Base-by-base conservation (phyloP, 345 rosid species). In the Erysimum cheiranthoides region DNA sequence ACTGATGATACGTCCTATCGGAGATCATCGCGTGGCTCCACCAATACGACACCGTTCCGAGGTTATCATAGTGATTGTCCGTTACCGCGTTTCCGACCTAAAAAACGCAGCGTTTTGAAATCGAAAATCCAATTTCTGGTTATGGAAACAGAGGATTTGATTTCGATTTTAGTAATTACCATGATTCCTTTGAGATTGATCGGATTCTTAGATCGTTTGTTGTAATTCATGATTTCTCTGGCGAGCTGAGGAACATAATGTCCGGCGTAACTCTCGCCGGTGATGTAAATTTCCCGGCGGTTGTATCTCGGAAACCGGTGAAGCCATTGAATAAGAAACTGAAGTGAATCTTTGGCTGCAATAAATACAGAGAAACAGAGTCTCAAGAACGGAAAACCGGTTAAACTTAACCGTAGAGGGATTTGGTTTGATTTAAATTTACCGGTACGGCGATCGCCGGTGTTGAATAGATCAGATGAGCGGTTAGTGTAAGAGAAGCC, bases 1-100 rank as follows among this genome's bases (percentile, higher is more conserved):
- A 89, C 77, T 91, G 92, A 74, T 70, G 83, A 64, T 91, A 96
- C 2, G 98, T 96, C 70, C 68, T 76, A 35, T 96, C 99, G 0
- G 99, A 96, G 43, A 96, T 96, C 97, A 91, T 96, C 1, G 99
- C 99, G 61, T 96, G 99, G 78, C 98, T 96, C 99, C 99, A 96
- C 98, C 99, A 96, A 57, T 89, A 96, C 25, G 89, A 86, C 76
- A 96, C 99, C 7, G 99, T 96, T 66, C 99, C 99, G 5, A 93
- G 82, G 80, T 93, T 96, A 74, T 96, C 98, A 53, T 89, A 91
- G 78, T 93, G 91, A 74, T 86, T 89, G 76, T 96, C 97, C 14
- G 95, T 96, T 21, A 93, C 99, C 2, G 99, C 99, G 77, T 96
- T 96, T 34, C 99, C 98, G 11, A 96, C 98, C 99, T 96, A 66